Base-by-base conservation (phyloP, 2,329 filamentous ascomycete genomes). In the Ophiostoma ips region DNA sequence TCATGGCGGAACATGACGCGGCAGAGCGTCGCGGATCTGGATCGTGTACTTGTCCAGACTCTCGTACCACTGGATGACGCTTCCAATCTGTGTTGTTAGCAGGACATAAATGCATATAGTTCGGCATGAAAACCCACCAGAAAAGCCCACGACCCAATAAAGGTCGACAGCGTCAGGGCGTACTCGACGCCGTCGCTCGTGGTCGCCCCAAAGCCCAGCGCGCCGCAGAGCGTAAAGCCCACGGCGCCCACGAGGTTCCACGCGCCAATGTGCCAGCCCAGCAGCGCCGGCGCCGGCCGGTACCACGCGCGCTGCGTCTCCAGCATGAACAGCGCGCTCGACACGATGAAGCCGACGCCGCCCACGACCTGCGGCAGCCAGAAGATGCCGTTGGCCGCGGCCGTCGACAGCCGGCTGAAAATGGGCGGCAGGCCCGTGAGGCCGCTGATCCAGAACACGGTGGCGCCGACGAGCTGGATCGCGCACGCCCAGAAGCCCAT, bases 241-340 rank as follows among this genome's bases (percentile, higher is more conserved):
- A 83, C 57, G 2, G 73, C 73, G 1, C 81, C 81, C 18, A 83
- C 64, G 2, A 81, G 61, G 56, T 83, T 84, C 77, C 79, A 84
- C 9, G 73, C 61, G 0, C 77, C 80, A 55, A 84, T 74, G 60
- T 83, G 77, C 81, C 80, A 84, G 3, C 80, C 80, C 1, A 84
- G 66, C 0, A 77, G 66, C 3, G 62, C 59, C 3, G 66, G 68
- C 0, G 77, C 75, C 0, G 81, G 79, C 12, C 67, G 63, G 56
- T 75, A 83, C 80, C 81, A 84, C 43, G 68, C 71, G 37, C 68
- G 60, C 61, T 84, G 80, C 3, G 78, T 81, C 61, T 84, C 81
- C 8, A 84, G 58, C 71, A 82, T 82, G 62, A 82, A 83, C 2
- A 84, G 62, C 3, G 66, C 58, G 19, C 72, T 67, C 7, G 68